Evolutionary conservation across 2,329 filamentous ascomycete genomes (phyloP).

Genomic region (Colletotrichum shisoi): DNA sequence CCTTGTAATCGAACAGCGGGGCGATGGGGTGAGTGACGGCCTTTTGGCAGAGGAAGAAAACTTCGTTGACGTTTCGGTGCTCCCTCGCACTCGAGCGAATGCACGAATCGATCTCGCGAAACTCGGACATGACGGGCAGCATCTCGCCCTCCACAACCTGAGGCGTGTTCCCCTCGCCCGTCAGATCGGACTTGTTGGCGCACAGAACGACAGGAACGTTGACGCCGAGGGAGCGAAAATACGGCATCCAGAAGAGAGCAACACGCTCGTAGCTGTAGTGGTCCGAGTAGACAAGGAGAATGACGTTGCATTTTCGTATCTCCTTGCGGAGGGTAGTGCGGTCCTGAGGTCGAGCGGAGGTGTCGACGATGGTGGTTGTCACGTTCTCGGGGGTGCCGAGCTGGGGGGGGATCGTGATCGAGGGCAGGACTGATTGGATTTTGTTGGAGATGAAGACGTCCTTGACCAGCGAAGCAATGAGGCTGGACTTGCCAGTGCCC

Average conservation of each 20-base stretch:
- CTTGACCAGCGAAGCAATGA: slow-evolving; percentile 95
- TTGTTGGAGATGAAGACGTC: slow-evolving; percentile 95
- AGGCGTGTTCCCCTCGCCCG: slow-evolving; percentile 74
- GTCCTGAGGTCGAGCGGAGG: slow-evolving; percentile 92
- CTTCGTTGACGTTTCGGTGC: slow-evolving; percentile 92
- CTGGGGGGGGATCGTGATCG: slow-evolving; percentile 92
- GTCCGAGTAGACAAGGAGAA: slow-evolving; percentile 94
- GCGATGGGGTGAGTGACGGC: slow-evolving; percentile 97
- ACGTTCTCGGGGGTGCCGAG: slow-evolving; percentile 96
- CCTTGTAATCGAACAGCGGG: slow-evolving; percentile 95
- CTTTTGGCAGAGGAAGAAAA: slow-evolving; percentile 98
- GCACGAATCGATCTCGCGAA: slow-evolving; percentile 98
- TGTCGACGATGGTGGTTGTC: slow-evolving; percentile 96
- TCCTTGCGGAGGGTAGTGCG: slow-evolving; percentile 89
- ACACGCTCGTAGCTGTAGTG: slow-evolving; percentile 99
- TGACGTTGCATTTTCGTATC: slow-evolving; percentile 96
- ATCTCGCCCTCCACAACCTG: slow-evolving; percentile 96
- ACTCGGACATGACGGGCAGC: slow-evolving; percentile 97
- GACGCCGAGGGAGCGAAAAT: slow-evolving; percentile 96
- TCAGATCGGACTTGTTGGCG: slow-evolving; percentile 95
- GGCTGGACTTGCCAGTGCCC: slow-evolving; percentile 85
- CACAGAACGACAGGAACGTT: slow-evolving; percentile 97
- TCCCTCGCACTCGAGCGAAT: slow-evolving; percentile 93
- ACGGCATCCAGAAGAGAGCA: slow-evolving; percentile 97
- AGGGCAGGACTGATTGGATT: slow-evolving; percentile 92